phyloP scores from a whole-genome alignment of 2,329 filamentous ascomycete species.

The Aspergillus ochraceoroseus region DNA sequence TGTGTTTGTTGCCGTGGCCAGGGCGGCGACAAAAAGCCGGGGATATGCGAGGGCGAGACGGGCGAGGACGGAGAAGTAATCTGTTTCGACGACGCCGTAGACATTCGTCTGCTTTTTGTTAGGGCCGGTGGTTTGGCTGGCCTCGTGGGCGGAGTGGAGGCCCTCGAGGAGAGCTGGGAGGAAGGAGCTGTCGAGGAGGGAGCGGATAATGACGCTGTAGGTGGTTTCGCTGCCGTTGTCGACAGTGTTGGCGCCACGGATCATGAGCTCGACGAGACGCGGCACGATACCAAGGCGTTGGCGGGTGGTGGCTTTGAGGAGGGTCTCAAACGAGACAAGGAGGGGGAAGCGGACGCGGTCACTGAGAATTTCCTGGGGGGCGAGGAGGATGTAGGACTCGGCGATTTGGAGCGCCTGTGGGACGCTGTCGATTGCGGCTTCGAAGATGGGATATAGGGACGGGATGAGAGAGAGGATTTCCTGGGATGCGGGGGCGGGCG shows the following conservation, averaged over 20 bases:
- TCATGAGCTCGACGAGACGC: slow-evolving; percentile 57
- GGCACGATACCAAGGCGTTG: slow-evolving; percentile 41
- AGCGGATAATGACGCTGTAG: slow-evolving; percentile 59
- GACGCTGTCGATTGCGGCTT: slow-evolving; percentile 61
- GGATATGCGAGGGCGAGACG: slow-evolving; percentile 72
- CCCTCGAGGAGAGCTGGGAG: slow-evolving; percentile 60
- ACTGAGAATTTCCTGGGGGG: slow-evolving; percentile 46
- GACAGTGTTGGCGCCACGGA: slow-evolving; percentile 58
- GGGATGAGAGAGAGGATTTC: slow-evolving; percentile 61
- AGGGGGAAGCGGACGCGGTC: slow-evolving; percentile 38
- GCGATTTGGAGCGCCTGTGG: slow-evolving; percentile 59
- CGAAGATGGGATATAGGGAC: slow-evolving; percentile 61
- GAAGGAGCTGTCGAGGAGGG: slow-evolving; percentile 61
- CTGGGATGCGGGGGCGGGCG: slow-evolving; percentile 54
- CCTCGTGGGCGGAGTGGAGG: slow-evolving; percentile 63
- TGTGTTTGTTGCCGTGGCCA: slow-evolving; percentile 33
- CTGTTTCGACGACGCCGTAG: slow-evolving; percentile 69
- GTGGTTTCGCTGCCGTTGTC: slow-evolving; percentile 55
- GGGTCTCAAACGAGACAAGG: slow-evolving; percentile 37
- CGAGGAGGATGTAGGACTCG: slow-evolving; percentile 66
- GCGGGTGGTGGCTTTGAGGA: slow-evolving; percentile 38
- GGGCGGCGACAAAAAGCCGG: slow-evolving; percentile 56
- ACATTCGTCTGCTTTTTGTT: slow-evolving; percentile 65
- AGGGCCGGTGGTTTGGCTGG: slow-evolving; percentile 77
- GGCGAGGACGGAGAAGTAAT: slow-evolving; percentile 79